Evolutionary conservation across 177 flowering plant species (phyloP).

Genomic region (Vitis hybrid): DNA sequence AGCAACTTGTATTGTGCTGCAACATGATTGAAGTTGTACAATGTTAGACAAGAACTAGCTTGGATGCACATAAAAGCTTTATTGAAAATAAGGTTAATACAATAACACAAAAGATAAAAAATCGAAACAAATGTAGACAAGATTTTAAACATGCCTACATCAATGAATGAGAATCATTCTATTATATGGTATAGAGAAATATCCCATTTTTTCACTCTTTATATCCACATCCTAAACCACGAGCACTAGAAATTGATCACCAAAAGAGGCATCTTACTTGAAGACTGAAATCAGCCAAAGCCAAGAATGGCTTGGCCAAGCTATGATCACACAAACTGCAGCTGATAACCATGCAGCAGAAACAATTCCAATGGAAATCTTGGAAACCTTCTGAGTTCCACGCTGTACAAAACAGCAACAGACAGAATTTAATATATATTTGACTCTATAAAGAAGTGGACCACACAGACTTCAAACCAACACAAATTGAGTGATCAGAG

Average conservation of each 20-base stretch:
- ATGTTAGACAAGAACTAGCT: background rate
- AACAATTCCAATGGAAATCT: conserved; percentile 43
- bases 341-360: conserved; percentile 59
- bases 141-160: too few species aligned
- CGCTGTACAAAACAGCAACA: conserved; percentile 50
- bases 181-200: too few species aligned
- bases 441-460: background rate
- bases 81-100: too few species aligned
- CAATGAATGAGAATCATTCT: too few species aligned
- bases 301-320: conserved; percentile 78
- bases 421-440: background rate
- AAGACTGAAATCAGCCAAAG: conserved; percentile 84
- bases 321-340: conserved; percentile 68
- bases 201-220: too few species aligned
- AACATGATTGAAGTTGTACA: conserved; percentile 11
- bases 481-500: background rate
- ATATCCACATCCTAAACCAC: too few species aligned
- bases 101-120: too few species aligned
- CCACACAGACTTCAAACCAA: background rate
- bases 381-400: conserved; percentile 80
- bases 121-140: too few species aligned
- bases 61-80: background rate
- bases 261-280: conserved; percentile 58
- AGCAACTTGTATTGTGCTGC: conserved; percentile 80
- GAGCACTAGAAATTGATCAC: too few species aligned